Base-by-base conservation (phyloP, 2,329 filamentous ascomycete genomes). In the Fusarium torulosum region DNA sequence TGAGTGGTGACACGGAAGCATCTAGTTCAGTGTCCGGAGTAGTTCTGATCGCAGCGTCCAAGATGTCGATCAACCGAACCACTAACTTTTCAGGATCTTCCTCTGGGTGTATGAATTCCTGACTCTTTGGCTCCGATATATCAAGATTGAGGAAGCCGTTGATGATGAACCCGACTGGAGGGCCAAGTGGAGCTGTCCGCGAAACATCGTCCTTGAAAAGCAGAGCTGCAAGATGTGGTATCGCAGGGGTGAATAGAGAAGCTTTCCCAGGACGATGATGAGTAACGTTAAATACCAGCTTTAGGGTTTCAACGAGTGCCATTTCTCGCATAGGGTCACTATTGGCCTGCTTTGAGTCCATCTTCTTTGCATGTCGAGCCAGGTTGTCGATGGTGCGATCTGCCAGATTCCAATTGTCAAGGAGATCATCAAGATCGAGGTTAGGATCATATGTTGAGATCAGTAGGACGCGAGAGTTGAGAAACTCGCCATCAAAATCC, bases 251-350 rank as follows among this genome's bases (percentile, higher is more conserved):
- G 74, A 97, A 96, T 1, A 83, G 79, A 1, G 82, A 76, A 6
- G 81, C 79, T 25, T 90, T 83, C 41, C 89, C 84, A 6, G 89
- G 87, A 69, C 90, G 91, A 73, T 90, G 89, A 72, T 94, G 90
- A 3, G 91, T 91, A 53, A 97, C 84, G 77, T 97, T 97, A 83
- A 96, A 98, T 51, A 97, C 80, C 40, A 98, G 84, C 75, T 97
- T 97, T 49, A 96, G 81, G 0, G 91, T 95, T 77, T 98, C 95
- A 10, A 84, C 85, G 37, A 98, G 83, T 1, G 94, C 93, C 87
- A 95, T 88, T 59, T 91, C 88, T 67, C 91, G 88, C 85, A 94
- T 91, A 0, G 86, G 85, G 41, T 87, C 80, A 14, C 68, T 68
- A 13, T 72, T 75, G 23, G 75, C 67, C 44, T 78, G 79, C 44